These are phyloP conservation scores for Linderina pennispora DNA, from an alignment of 192 early-diverging fungal genomes.

Conservation along the genomic window DNA sequence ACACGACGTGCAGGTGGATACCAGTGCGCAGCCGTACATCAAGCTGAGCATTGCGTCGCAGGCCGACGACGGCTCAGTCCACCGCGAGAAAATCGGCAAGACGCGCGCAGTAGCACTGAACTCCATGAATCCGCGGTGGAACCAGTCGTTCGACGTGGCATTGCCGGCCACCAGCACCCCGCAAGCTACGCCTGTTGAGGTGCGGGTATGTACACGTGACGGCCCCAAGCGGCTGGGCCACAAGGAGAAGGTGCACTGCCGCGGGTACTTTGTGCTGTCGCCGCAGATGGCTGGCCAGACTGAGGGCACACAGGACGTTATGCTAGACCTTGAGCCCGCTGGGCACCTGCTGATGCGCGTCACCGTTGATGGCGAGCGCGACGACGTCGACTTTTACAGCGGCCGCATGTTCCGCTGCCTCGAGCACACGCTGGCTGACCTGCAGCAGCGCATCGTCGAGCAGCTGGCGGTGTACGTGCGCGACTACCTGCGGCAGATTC, in stretches of 20 bases:
- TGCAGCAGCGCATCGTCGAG: slow-evolving; percentile 65
- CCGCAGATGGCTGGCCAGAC: slow-evolving; percentile 21
- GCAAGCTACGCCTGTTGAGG: slow-evolving; percentile 27
- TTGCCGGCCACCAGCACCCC: slow-evolving; percentile 43
- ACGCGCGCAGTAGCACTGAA: slow-evolving; percentile 38
- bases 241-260: slow-evolving; percentile 51
- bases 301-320: slow-evolving; percentile 62
- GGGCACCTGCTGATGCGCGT: slow-evolving; percentile 63
- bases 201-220: slow-evolving; percentile 44
- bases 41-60: slow-evolving; percentile 47
- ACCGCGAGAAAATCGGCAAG: slow-evolving; percentile 54
- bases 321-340: slow-evolving; percentile 60
- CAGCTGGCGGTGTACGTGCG: slow-evolving; percentile 61
- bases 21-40: slow-evolving; percentile 53
- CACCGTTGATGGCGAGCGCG: slow-evolving; percentile 72
- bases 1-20: slow-evolving; percentile 25
- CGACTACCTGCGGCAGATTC: slow-evolving; percentile 58
- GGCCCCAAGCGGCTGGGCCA: slow-evolving; percentile 40
- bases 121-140: slow-evolving; percentile 69
- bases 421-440: slow-evolving; percentile 61
- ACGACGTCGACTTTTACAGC: slow-evolving; percentile 80
- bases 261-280: slow-evolving; percentile 54
- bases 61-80: slow-evolving; percentile 39
- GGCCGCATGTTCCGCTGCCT: slow-evolving; percentile 68
- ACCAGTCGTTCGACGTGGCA: slow-evolving; percentile 66